Conservation (phyloP, 306 rosid genomes). For the Acacia crassicarpa region DNA sequence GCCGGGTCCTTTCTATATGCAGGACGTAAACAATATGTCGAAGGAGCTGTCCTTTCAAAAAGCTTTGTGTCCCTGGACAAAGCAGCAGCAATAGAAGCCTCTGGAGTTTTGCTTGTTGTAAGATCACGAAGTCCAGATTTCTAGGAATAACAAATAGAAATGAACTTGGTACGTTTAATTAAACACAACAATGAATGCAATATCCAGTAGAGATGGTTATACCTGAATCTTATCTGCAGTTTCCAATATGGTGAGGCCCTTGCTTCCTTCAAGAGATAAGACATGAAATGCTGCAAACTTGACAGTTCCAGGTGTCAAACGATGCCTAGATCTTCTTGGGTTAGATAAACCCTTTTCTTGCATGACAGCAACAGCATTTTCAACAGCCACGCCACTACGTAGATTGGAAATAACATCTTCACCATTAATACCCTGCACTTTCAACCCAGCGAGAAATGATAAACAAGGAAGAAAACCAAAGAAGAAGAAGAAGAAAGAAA, state of each 20-base stretch:
- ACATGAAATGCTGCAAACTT: slow-evolving; percentile 91
- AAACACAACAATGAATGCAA: neutral
- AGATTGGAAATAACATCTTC: slow-evolving; percentile 57
- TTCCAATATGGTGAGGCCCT: slow-evolving; percentile 71
- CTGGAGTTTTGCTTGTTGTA: slow-evolving; percentile 81
- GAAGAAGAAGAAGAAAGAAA: neutral
- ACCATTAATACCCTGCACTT: slow-evolving; percentile 62
- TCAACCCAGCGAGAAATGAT: slow-evolving; percentile 22
- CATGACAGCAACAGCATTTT: slow-evolving; percentile 73
- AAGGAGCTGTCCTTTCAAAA: slow-evolving; percentile 84
- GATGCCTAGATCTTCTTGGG: slow-evolving; percentile 64
- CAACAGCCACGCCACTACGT: slow-evolving; percentile 74
- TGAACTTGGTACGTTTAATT: neutral
- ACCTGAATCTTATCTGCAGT: slow-evolving; percentile 88
- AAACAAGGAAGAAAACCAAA: slow-evolving; percentile 4
- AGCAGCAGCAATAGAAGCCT: slow-evolving; percentile 80
- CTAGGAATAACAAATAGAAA: slow-evolving; percentile 36
- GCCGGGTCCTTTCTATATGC: slow-evolving; percentile 68
- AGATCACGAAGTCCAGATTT: slow-evolving; percentile 88
- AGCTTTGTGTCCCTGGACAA: slow-evolving; percentile 82
- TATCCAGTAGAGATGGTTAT: slow-evolving; percentile 6
- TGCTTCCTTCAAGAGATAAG: slow-evolving; percentile 76
- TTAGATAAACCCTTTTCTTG: slow-evolving; percentile 66
- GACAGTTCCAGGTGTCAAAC: slow-evolving; percentile 82
- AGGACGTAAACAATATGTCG: slow-evolving; percentile 72